phyloP scores from a whole-genome alignment of 2,329 filamentous ascomycete genomes.

The Aureobasidium subglaciale region DNA sequence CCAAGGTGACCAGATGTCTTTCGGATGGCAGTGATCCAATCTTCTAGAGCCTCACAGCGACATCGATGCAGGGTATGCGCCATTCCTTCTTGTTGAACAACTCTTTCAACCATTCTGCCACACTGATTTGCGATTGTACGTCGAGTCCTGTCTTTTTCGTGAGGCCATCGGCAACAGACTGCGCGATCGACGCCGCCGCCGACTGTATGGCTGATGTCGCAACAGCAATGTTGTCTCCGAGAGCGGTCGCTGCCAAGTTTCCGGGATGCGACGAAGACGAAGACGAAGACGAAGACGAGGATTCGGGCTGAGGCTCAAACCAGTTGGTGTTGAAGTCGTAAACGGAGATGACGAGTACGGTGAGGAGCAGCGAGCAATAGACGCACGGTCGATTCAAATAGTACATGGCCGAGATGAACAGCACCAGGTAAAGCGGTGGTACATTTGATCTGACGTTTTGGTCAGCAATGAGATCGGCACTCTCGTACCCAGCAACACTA shows the following conservation, averaged over 20 bases:
- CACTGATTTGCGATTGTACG: constrained; percentile 63
- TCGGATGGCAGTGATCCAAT: background rate
- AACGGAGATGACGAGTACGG: constrained; percentile 92
- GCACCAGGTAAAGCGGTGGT: constrained; percentile 43
- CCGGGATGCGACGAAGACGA: constrained; percentile 21
- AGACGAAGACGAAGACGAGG: constrained; percentile 20
- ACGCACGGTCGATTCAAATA: constrained; percentile 94
- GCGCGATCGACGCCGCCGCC: constrained; percentile 60
- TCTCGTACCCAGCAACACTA: constrained; percentile 21
- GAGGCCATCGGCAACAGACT: constrained; percentile 58
- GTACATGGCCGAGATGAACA: constrained; percentile 76
- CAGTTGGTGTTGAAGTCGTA: constrained; percentile 89
- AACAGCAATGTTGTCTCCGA: constrained; percentile 60
- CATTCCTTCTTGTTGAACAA: constrained; percentile 78
- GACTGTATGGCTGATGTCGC: constrained; percentile 52
- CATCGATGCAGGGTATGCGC: constrained; percentile 84
- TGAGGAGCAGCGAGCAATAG: constrained; percentile 92
- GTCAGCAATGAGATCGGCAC: background rate
- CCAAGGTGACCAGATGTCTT: background rate
- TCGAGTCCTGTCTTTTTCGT: constrained; percentile 38
- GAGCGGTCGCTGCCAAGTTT: constrained; percentile 26
- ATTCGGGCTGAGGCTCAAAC: constrained; percentile 69
- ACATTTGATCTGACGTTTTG: constrained; percentile 36
- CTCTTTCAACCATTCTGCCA: constrained; percentile 78
- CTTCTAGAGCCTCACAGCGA: constrained; percentile 66